Evolutionary conservation across 805 yeast species (phyloP), one percentile per base, ranked within the genome.

Genomic region (Millerago galiae): DNA sequence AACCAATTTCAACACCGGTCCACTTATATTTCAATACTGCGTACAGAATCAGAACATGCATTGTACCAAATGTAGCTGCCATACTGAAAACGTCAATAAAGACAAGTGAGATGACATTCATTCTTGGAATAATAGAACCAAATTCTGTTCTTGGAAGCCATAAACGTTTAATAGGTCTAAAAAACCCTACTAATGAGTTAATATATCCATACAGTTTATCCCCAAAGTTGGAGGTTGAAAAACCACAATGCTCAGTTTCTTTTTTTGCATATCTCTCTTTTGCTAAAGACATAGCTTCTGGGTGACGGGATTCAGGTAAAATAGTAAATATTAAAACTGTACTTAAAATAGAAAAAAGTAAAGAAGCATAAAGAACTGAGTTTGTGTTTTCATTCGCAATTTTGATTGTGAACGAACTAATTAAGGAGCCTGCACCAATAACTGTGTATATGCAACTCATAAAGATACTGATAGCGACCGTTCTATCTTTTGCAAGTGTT

Each of bases 1-100:
- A 55, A 3, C 60, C 58, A 7, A 55, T 37, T 36, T 55, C 55
- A 8, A 55, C 58, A 21, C 55, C 47, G 2, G 52, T 38, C 58
- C 58, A 55, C 3, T 47, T 24, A 28, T 37, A 54, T n/a, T 42
- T 35, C 18, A 51, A 30, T 29, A 55, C 52, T 6, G 56, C 40
- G 35, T 46, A 55, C 3, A 51, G 42, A 5, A 49, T 42, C 1
- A 50, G 38, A 2, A 51, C 50, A 14, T 47, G 51, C 40, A 49
- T 40, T 9, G 50, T 46, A 1, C 60, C 60, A 15, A 48, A 53
- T 4, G 56, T 45, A n/a, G 54, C 49, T 8, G 52, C 49, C 54
- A 51, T 54, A 12, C 43, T 46, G 29, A 50, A 36, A 2, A 51
- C 37, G 21, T 55, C 60, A 33, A 55, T 45, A 9, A 51, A 15